Percentiles rank a stretch among this genome's conserved stretches.
phyloP scores from a whole-genome alignment of 139 green algal genomes.

The Coelastrella sp. region DNA sequence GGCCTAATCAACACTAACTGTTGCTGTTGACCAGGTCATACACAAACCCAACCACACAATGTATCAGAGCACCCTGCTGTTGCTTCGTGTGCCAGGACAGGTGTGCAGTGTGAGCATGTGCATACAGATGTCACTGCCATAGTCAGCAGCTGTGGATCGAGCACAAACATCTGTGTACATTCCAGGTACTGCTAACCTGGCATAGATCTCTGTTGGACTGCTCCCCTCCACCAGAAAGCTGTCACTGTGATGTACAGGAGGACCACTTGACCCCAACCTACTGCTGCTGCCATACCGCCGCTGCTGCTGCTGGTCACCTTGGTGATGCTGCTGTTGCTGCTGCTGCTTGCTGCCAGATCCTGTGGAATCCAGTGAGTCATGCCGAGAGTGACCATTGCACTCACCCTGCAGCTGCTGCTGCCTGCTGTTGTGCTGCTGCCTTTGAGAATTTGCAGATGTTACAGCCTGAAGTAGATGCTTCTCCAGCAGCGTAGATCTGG shows the following conservation, averaged over 20 bases:
- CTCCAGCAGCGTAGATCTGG: constrained; percentile 68
- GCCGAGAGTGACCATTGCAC: not conserved
- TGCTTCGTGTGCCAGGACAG: too few relatives aligned
- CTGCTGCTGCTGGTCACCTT: constrained; percentile 51
- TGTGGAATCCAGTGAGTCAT: not conserved
- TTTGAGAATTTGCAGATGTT: not conserved
- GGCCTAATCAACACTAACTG: too few relatives aligned
- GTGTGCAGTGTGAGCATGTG: too few relatives aligned
- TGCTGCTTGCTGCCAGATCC: constrained; percentile 1
- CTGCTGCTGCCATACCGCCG: constrained; percentile 11
- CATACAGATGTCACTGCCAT: too few relatives aligned
- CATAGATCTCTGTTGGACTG: constrained; percentile 45
- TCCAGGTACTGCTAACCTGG: constrained; percentile 13
- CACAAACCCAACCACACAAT: too few relatives aligned
- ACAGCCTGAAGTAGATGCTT: constrained; percentile 50
- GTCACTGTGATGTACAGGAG: constrained; percentile 40
- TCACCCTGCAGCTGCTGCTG: not conserved
- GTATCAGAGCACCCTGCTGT: too few relatives aligned
- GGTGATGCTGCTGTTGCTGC: constrained; percentile 19
- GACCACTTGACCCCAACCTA: not conserved
- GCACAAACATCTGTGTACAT: too few relatives aligned
- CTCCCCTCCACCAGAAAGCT: constrained; percentile 27
- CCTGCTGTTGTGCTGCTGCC: too few relatives aligned
- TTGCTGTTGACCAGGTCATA: too few relatives aligned
- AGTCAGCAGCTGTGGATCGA: too few relatives aligned